These are phyloP conservation scores for Cyberlindnera subsufficiens DNA, from an alignment of 805 yeast genomes.

Conservation along the genomic window DNA sequence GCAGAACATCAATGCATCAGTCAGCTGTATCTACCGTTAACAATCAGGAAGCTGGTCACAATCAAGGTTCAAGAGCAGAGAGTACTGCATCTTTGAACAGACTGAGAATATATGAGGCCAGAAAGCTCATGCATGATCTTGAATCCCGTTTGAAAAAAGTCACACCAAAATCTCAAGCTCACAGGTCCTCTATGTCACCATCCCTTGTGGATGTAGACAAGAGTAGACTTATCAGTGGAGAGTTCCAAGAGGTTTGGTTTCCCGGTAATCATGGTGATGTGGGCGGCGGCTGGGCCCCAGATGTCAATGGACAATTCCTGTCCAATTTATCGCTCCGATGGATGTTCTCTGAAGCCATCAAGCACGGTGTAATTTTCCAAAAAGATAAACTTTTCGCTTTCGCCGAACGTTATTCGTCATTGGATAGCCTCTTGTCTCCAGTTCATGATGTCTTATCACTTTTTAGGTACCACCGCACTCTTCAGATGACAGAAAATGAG, in stretches of 20 bases:
- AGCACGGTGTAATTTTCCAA: conserved; percentile 44
- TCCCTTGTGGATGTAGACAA: conserved; percentile 17
- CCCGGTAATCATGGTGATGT: conserved; percentile 66
- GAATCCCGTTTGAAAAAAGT: conserved; percentile 6
- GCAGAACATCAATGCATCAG: background rate
- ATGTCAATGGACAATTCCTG: conserved; percentile 35
- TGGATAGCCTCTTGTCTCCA: conserved; percentile 39
- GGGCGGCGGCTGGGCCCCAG: conserved; percentile 63
- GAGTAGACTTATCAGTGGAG: conserved; percentile 23
- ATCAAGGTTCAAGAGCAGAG: background rate
- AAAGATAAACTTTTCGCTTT: conserved; percentile 35
- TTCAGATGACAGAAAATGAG: conserved; percentile 6
- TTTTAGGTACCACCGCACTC: conserved; percentile 11
- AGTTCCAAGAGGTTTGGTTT: conserved; percentile 54
- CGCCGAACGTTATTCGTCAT: conserved; percentile 31
- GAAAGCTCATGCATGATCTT: conserved; percentile 11
- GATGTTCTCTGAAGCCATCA: conserved; percentile 51
- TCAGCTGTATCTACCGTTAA: background rate
- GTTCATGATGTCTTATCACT: conserved; percentile 46
- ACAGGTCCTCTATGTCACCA: conserved; percentile 3
- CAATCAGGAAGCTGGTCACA: background rate
- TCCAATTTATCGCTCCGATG: conserved; percentile 53
- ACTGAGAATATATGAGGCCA: conserved; percentile 8
- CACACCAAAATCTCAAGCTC: background rate
- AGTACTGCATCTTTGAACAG: background rate